Base-by-base conservation (phyloP, 371 early-diverging fungal species). In the Saksenaea oblongispora region DNA sequence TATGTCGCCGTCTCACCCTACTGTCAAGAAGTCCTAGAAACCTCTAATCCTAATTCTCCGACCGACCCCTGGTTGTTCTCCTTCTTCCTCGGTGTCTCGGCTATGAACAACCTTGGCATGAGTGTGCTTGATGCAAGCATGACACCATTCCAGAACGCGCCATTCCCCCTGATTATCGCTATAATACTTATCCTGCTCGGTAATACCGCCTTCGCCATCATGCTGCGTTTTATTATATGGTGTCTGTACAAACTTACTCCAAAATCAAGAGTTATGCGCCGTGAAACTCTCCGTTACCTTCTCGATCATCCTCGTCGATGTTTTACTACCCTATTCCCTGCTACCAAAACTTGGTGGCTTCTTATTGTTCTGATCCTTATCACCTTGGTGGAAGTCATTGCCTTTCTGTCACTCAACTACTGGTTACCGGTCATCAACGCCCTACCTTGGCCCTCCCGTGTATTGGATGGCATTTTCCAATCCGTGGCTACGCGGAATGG, bases 271-370 rank as follows among this genome's bases (percentile, higher is more conserved):
- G 59, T 42, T 0, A 71, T 75, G 57, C 70, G 64, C 27, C 71
- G 68, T 47, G 78, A 80, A 44, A 72, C 78, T 1, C 62, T 76
- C 11, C 60, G 63, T 2, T 76, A 70, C 61, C 59, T 80, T 1
- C 55, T 80, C 3, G 73, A 78, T 56, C 81, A 80, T 58, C 81
- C 81, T 11, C 78, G 81, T 53, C 59, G 81, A 14, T 80, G 81
- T 56, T 80, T 73, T 42, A 78, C 76, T 2, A 75, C 70, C 3
- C 41, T 80, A 2, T 80, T 80, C 57, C 74, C 76, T 10, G 44
- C 81, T 0, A 63, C 64, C 0, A 78, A 80, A 24, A 78, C 81
- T 8, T 74, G 66, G 71, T 80, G 78, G 78, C 62, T 80, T 3
- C 47, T 80, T 34, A 59, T 71, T 56, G 69, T 71, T 1, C 39